Evolutionary conservation across 345 rosid genomes (phyloP), one percentile per base, ranked within the genome.

Genomic region (Lumnitzera racemosa): DNA sequence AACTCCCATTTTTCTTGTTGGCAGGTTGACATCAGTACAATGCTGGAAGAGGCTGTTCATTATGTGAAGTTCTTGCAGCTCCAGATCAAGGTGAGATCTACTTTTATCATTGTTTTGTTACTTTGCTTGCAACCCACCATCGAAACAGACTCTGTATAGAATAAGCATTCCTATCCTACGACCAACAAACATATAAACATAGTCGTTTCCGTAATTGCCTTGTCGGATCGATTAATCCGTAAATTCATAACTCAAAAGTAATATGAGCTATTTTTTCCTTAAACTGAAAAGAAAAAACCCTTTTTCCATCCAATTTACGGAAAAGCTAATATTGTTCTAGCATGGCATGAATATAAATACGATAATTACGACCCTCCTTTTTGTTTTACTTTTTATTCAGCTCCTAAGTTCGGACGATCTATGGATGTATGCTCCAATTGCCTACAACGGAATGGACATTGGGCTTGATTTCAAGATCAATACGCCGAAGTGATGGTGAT

Each of bases 401-500:
- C 72, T 88, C 61, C 71, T 90, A 61, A 90, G 96, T 70, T 90
- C 97, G 55, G 88, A 88, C 70, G 97, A 85, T 62, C 53, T 83
- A 50, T 90, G 97, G 97, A 90, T 90, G 96, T 90, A 81, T 55
- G 94, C 96, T 20, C 97, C 97, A 0, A 70, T 90, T 43, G 94
- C 96, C 55, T 88, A 83, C 81, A 85, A 90, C 46, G 97, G 97
- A 57, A 82, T 82, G 84, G 74, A 79, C 74, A 73, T 87, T 61
- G 92, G 92, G 25, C 83, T 84, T 47, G 80, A 85, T 68, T 67
- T 77, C 24, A 76, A 72, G 69, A 56, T 86, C n/a, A 51, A 50
- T 62, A 46, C 73, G 4, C 59, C 79, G 27, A 55, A 66, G 69
- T 48, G 57, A 66, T 49, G 59, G 25, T 55, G 49, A 6, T 3